phyloP scores from a whole-genome alignment of 805 yeast genomes.

The Lachancea fermentati region DNA sequence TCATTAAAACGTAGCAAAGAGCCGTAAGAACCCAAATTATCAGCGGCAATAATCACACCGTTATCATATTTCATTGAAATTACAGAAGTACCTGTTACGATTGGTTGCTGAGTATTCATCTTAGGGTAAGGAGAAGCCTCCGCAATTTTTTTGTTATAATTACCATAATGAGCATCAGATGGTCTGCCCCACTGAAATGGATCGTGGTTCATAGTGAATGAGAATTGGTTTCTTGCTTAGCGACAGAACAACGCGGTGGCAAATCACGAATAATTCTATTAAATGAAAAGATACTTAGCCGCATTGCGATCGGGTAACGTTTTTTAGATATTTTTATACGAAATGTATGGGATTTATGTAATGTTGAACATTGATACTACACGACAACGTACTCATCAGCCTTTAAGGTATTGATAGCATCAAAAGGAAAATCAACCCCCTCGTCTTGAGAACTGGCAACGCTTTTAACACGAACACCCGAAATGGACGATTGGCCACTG shows the following conservation, averaged over 20 bases:
- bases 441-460: conserved; percentile 46
- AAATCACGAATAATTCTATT: too few relatives aligned
- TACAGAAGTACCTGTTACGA: conserved; percentile 94
- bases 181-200: conserved; percentile 97
- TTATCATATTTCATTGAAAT: conserved; percentile 83
- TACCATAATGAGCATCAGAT: conserved; percentile 71
- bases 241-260: too few relatives aligned
- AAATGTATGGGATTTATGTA: too few relatives aligned
- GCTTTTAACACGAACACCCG: conserved; percentile 58
- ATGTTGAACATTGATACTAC: too few relatives aligned
- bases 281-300: too few relatives aligned
- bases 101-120: conserved; percentile 88
- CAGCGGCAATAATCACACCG: conserved; percentile 94
- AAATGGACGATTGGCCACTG: conserved; percentile 48
- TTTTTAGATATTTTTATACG: too few relatives aligned
- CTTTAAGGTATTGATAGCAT: conserved; percentile 50
- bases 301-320: too few relatives aligned
- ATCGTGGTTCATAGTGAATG: conserved; percentile 76
- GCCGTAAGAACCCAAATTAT: conserved; percentile 89
- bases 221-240: too few relatives aligned
- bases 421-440: conserved; percentile 62
- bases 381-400: conserved; percentile 56
- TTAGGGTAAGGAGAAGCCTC: conserved; percentile 61
- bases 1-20: conserved; percentile 82
- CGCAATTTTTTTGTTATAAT: conserved; percentile 70